Percentiles rank a stretch among this genome's conserved stretches.
Conservation (phyloP, 2,329 filamentous ascomycete genomes). For the Fonsecaea pedrosoi region DNA sequence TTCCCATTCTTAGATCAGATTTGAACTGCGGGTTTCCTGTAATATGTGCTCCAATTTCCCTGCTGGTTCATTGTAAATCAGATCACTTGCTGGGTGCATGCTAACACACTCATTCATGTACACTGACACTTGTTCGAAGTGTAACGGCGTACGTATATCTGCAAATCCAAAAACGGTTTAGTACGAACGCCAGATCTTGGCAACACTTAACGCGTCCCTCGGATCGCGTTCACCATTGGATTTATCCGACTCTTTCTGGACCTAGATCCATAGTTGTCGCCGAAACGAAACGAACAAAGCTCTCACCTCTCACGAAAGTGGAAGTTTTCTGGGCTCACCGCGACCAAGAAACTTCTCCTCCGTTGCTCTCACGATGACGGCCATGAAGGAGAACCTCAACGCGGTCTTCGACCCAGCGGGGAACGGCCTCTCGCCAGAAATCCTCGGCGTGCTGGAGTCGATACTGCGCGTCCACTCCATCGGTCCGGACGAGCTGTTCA, state of each 20-base stretch:
- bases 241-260: too few species aligned
- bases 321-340: too few species aligned
- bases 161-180: not conserved
- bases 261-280: too few species aligned
- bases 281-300: not conserved
- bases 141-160: too few species aligned
- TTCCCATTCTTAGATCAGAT: not conserved
- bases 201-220: constrained; percentile 16
- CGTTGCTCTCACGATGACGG: constrained; percentile 46
- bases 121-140: too few species aligned
- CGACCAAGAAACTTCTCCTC: too few species aligned
- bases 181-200: constrained; percentile 4
- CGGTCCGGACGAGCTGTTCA: constrained; percentile 84
- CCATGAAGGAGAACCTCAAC: constrained; percentile 60
- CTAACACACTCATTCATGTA: too few species aligned
- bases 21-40: not conserved
- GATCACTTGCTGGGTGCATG: too few species aligned
- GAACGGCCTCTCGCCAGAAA: constrained; percentile 72
- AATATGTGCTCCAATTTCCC: not conserved
- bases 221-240: not conserved
- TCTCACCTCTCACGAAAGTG: too few species aligned
- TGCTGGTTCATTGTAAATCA: not conserved
- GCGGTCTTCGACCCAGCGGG: constrained; percentile 65
- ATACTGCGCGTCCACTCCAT: constrained; percentile 85
- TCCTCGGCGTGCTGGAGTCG: constrained; percentile 80